These are phyloP conservation scores for Botrytis hyacinthi DNA, from an alignment of 2,329 filamentous ascomycete species.

Conservation along the genomic window DNA sequence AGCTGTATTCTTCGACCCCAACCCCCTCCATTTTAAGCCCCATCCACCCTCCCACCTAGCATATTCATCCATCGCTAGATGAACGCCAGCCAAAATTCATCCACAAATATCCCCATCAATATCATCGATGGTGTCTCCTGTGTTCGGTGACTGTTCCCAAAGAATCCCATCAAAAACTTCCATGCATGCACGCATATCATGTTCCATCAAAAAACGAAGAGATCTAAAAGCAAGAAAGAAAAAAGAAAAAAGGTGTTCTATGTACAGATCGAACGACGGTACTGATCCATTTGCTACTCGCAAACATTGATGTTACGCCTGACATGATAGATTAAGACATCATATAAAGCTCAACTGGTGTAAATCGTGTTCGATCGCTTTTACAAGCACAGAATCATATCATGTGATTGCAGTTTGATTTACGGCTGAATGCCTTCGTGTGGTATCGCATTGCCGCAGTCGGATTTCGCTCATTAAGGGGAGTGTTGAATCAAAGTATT, in stretches of 20 bases:
- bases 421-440: neutral
- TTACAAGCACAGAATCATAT: neutral
- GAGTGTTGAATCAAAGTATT: conserved; percentile 4
- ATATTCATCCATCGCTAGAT: conserved; percentile 14
- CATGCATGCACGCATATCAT: conserved; percentile 2
- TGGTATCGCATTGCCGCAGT: neutral
- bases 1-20: neutral
- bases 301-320: neutral
- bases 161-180: conserved; percentile 4
- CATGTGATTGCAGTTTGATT: neutral
- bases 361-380: neutral
- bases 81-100: conserved; percentile 16
- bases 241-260: conserved; percentile 17
- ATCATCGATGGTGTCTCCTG: neutral
- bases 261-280: conserved; percentile 25
- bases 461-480: neutral
- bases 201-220: conserved; percentile 10
- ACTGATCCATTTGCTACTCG: neutral
- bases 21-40: neutral
- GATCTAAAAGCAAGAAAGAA: conserved; percentile 14
- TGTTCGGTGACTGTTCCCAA: neutral
- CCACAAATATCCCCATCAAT: neutral
- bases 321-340: neutral
- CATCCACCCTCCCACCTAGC: neutral
- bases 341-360: neutral